Conservation (phyloP, 1,284 basidiomycete genomes). For the Fomitopsis pinicola region DNA sequence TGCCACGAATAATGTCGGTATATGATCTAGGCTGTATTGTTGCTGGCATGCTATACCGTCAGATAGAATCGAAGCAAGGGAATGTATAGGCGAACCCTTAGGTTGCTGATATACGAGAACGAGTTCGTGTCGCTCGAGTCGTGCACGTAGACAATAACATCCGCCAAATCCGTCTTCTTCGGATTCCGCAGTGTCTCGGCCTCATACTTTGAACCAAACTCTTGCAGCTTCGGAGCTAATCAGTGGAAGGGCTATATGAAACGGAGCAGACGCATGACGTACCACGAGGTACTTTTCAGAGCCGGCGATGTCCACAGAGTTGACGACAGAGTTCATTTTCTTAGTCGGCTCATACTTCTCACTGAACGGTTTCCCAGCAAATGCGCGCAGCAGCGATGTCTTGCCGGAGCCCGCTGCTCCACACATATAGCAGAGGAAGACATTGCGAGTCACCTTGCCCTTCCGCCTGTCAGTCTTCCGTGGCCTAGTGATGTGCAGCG, state of each 20-base stretch:
- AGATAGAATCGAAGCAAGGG: not conserved
- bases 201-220: conserved; percentile 95
- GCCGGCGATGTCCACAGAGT: conserved; percentile 92
- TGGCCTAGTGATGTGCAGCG: conserved; percentile 78
- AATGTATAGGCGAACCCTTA: conserved; percentile 60
- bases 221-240: conserved; percentile 70
- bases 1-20: conserved; percentile 96
- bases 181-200: conserved; percentile 85
- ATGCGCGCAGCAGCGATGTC: conserved; percentile 81
- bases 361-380: conserved; percentile 78
- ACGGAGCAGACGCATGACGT: conserved; percentile 30
- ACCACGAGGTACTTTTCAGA: conserved; percentile 96
- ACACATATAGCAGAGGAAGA: conserved; percentile 90
- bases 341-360: conserved; percentile 82
- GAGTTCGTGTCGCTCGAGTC: conserved; percentile 99
- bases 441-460: conserved; percentile 83
- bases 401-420: conserved; percentile 97
- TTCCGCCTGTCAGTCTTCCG: conserved; percentile 85
- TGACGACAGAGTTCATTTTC: conserved; percentile 89
- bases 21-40: conserved; percentile 93
- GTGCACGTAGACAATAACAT: conserved; percentile 94
- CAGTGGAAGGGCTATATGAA: not conserved
- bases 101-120: conserved; percentile 96
- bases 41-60: conserved; percentile 50
- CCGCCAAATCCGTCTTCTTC: conserved; percentile 89